Conservation (phyloP, 202 grass and related monocot species). For the Brachypodium distachyon region DNA sequence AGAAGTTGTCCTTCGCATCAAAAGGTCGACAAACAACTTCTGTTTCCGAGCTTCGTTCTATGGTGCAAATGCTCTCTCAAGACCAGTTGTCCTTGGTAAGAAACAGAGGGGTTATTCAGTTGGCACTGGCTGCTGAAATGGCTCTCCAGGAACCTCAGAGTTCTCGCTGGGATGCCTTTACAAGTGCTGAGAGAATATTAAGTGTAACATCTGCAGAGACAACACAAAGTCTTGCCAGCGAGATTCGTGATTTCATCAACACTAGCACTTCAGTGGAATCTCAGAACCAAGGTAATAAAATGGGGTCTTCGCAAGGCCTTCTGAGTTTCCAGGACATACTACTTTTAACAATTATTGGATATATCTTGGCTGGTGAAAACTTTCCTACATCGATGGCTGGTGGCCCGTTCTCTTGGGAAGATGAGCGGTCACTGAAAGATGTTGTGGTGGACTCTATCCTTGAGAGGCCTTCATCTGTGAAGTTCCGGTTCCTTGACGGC, state of each 20-base stretch:
- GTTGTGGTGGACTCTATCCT: slow-evolving; percentile 81
- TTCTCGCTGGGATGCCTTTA: slow-evolving; percentile 83
- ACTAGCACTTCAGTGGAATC: slow-evolving; percentile 67
- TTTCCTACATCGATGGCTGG: slow-evolving; percentile 79
- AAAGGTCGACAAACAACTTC: slow-evolving; percentile 48
- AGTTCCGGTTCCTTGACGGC: slow-evolving; percentile 63
- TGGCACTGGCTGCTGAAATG: slow-evolving; percentile 71
- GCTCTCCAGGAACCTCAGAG: slow-evolving; percentile 59
- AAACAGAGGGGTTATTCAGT: slow-evolving; percentile 72
- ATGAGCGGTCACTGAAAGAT: slow-evolving; percentile 88
- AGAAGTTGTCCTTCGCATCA: slow-evolving; percentile 47
- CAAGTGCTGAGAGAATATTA: slow-evolving; percentile 88
- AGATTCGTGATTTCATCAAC: slow-evolving; percentile 96
- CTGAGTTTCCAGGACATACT: slow-evolving; percentile 84
- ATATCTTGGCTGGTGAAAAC: slow-evolving; percentile 89
- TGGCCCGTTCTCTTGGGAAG: slow-evolving; percentile 96
- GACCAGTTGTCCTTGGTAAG: slow-evolving; percentile 60
- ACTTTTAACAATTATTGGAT: slow-evolving; percentile 80
- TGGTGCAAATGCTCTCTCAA: slow-evolving; percentile 60
- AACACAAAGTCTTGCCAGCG: slow-evolving; percentile 83
- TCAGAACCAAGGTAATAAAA: slow-evolving; percentile 41
- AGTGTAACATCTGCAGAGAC: slow-evolving; percentile 78
- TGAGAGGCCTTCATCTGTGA: slow-evolving; percentile 63
- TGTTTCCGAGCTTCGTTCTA: slow-evolving; percentile 60
- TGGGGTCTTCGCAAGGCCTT: slow-evolving; percentile 40